Base-by-base conservation (phyloP, 345 rosid species). In the Cardamine occulta region DNA sequence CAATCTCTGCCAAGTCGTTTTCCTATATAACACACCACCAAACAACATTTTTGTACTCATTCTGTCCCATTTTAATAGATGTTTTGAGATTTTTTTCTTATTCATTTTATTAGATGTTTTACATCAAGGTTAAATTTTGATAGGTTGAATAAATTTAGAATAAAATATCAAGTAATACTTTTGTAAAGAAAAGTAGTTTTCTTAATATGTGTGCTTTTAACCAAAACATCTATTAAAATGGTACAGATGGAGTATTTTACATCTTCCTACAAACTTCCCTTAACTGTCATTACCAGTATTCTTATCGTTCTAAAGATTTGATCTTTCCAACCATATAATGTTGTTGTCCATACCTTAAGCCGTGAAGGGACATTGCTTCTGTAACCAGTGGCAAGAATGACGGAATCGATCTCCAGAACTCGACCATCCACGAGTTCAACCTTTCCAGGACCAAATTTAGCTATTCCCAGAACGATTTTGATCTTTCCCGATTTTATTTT, bases 311-410 rank as follows among this genome's bases (percentile, higher is more conserved):
- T 4, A 56, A 37, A 37, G 5, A 55, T 57, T 58, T 32, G 9
- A 23, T 49, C 24, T 45, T 70, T 59, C 15, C 15, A 34, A 42
- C 26, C 8, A 26, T 26, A 59, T 10, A 28, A 26, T 28, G 45
- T 8, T 39, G 60, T 45, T 72, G 26, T 54, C 74, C 75, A 5
- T 70, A 89, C 97, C 96, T 84, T 81, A 0, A 93, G 86, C 98
- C 98, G 90, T 61, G 86, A 88, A 68, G 94, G 95, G 26, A 93
- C 96, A 63, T 90, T 93, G 90, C 98, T 90, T 48, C 91, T 77
- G 51, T 93, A 93, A 34, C 96, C 98, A 35, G 98, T 93, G 11
- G 96, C 96, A 18, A 93, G 88, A 80, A 93, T 12, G 4, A 88
- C 83, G 1, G 94, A 83, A 63, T 93, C 98, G 15, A 93, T 74